These are phyloP conservation scores for Globisporangium nunn DNA, from an alignment of 352 stramenopile species.

Conservation along the genomic window DNA sequence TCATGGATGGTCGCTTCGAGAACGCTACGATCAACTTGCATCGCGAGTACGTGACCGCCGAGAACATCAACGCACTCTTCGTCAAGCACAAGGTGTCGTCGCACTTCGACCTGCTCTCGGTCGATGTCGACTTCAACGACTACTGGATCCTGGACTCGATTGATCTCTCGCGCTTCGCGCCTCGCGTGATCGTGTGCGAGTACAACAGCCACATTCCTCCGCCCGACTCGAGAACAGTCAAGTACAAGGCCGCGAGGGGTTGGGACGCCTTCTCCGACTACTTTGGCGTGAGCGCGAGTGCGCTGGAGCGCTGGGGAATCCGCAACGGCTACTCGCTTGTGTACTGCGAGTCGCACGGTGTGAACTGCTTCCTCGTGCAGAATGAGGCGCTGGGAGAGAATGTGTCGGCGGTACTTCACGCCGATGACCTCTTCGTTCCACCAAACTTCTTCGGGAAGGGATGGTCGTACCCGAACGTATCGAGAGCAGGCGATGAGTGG, in stretches of 20 bases:
- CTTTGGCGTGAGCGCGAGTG: slow-evolving; percentile 53
- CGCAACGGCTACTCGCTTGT: slow-evolving; percentile 55
- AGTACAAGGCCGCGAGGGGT: slow-evolving; percentile 26
- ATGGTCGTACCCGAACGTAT: slow-evolving; percentile 38
- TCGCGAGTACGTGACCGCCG: slow-evolving; percentile 46
- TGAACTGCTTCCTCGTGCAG: slow-evolving; percentile 67
- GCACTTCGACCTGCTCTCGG: slow-evolving; percentile 53
- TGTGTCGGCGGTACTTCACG: slow-evolving; percentile 28
- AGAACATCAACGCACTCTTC: slow-evolving; percentile 59
- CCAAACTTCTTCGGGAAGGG: slow-evolving; percentile 69
- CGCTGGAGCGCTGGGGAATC: slow-evolving; percentile 34
- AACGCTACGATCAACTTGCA: slow-evolving; percentile 45
- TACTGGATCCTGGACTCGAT: slow-evolving; percentile 62
- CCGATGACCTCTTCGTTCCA: slow-evolving; percentile 30
- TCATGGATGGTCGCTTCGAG: slow-evolving; percentile 49
- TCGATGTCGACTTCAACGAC: slow-evolving; percentile 77
- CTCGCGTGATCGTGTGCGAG: slow-evolving; percentile 54
- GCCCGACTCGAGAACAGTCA: slow-evolving; percentile 33
- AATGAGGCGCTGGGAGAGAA: slow-evolving; percentile 33
- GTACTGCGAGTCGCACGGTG: slow-evolving; percentile 71
- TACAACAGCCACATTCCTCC: slow-evolving; percentile 53
- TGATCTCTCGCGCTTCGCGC: slow-evolving; percentile 30
- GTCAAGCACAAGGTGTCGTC: slow-evolving; percentile 30
- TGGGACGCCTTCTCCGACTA: slow-evolving; percentile 49
- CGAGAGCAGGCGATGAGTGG: slow-evolving; percentile 34